phyloP scores from a whole-genome alignment of 495 filamentous ascomycete genomes.

The Articulospora tetracladia region DNA sequence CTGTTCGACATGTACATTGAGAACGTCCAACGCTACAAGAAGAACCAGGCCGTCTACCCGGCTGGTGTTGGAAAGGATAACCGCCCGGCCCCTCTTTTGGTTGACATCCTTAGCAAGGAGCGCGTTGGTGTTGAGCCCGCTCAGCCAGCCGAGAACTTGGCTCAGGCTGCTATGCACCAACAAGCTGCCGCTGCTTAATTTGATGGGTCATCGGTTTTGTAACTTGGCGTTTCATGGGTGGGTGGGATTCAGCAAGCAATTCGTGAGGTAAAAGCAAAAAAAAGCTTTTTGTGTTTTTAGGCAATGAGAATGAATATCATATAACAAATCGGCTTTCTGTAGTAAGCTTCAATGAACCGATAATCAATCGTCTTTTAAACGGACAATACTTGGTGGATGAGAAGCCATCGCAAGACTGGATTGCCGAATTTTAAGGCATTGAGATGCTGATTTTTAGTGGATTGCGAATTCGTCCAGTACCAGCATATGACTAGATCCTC shows the following conservation, averaged over 20 bases:
- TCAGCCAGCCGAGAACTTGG: constrained; percentile 34
- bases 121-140: constrained; percentile 82
- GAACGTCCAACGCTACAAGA: constrained; percentile 84
- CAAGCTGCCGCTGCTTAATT: constrained; percentile 16
- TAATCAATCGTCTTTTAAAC: no score
- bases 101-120: constrained; percentile 90
- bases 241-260: not conserved
- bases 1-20: constrained; percentile 95
- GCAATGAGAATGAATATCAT: not conserved
- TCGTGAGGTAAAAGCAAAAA: not conserved
- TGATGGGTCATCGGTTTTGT: not conserved
- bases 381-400: no score
- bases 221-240: not conserved
- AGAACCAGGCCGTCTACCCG: constrained; percentile 62
- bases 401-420: no score
- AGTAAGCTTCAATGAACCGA: no score
- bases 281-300: constrained; percentile 1
- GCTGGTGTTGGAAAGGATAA: constrained; percentile 63
- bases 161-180: constrained; percentile 1
- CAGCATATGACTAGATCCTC: no score
- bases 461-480: no score
- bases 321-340: no score
- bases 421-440: no score
- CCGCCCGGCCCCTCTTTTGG: constrained; percentile 77
- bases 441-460: no score